Evolutionary conservation across 2,329 filamentous ascomycete species (phyloP).

Genomic region (Paecilomyces sp.): DNA sequence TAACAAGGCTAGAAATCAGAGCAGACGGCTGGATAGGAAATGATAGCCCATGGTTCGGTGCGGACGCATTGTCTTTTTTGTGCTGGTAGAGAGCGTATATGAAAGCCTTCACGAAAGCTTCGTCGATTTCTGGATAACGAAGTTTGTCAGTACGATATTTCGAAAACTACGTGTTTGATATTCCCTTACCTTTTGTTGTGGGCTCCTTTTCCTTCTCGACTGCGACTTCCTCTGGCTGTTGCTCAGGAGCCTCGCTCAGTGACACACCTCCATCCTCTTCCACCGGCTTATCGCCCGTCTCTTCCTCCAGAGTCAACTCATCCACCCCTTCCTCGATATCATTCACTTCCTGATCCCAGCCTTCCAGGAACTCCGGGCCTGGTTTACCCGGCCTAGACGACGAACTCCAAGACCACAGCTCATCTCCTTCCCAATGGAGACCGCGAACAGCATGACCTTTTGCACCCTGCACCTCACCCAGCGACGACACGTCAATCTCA

Average conservation of each 20-base stretch:
- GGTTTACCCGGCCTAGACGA: slow-evolving; percentile 46
- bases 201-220: slow-evolving; percentile 43
- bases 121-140: slow-evolving; percentile 54
- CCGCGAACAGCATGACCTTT: slow-evolving; percentile 60
- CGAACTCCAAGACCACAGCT: slow-evolving; percentile 59
- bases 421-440: slow-evolving; percentile 62
- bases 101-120: slow-evolving; percentile 58
- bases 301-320: slow-evolving; percentile 35
- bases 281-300: slow-evolving; percentile 34
- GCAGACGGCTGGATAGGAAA: slow-evolving; percentile 59
- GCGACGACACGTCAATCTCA: slow-evolving; percentile 52
- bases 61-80: slow-evolving; percentile 47
- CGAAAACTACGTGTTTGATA: not conserved
- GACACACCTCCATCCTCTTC: slow-evolving; percentile 41
- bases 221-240: slow-evolving; percentile 9
- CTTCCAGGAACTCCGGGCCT: slow-evolving; percentile 47
- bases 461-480: slow-evolving; percentile 50
- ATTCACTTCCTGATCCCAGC: slow-evolving; percentile 37
- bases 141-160: slow-evolving; percentile 7
- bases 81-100: slow-evolving; percentile 56
- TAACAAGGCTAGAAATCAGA: slow-evolving; percentile 56
- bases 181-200: slow-evolving; percentile 48
- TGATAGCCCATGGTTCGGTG: slow-evolving; percentile 49
- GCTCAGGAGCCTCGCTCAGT: slow-evolving; percentile 20
- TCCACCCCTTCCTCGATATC: slow-evolving; percentile 26